Evolutionary conservation across 2,329 filamentous ascomycete genomes (phyloP).

Genomic region (Curvularia eragrostidis): DNA sequence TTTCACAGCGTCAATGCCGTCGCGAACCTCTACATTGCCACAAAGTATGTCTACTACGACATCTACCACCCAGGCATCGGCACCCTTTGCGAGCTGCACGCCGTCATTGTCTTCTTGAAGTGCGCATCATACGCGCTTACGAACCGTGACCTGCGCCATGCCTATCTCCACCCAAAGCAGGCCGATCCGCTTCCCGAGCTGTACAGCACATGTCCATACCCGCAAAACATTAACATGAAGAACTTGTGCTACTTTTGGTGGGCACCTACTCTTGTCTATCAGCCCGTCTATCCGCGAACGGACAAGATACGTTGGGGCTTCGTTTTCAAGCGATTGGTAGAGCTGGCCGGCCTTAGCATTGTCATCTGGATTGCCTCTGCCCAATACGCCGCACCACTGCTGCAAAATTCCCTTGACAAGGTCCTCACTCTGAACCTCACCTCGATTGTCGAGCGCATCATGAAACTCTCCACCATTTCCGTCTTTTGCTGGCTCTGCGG

Average conservation of each 20-base stretch:
- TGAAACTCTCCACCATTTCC: conserved; percentile 95
- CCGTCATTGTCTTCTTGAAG: conserved; percentile 95
- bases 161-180: conserved; percentile 80
- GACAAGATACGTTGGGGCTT: conserved; percentile 84
- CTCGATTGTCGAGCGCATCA: conserved; percentile 83
- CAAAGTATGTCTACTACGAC: conserved; percentile 84
- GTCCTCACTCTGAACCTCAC: conserved; percentile 80
- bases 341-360: conserved; percentile 77
- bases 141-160: conserved; percentile 91
- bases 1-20: conserved; percentile 85
- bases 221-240: conserved; percentile 82
- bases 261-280: conserved; percentile 94
- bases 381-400: conserved; percentile 89
- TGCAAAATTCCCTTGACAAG: conserved; percentile 88
- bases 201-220: conserved; percentile 85
- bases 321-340: conserved; percentile 79
- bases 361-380: conserved; percentile 96
- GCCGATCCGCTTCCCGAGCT: conserved; percentile 77
- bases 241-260: conserved; percentile 98
- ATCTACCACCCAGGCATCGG: conserved; percentile 95
- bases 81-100: conserved; percentile 87
- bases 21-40: conserved; percentile 79
- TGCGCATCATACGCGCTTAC: conserved; percentile 95
- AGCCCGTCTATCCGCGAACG: conserved; percentile 92
- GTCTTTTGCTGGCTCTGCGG: conserved; percentile 96